Evolutionary conservation across 2,329 filamentous ascomycete species (phyloP).

Genomic region (Fusarium protoensiforme): DNA sequence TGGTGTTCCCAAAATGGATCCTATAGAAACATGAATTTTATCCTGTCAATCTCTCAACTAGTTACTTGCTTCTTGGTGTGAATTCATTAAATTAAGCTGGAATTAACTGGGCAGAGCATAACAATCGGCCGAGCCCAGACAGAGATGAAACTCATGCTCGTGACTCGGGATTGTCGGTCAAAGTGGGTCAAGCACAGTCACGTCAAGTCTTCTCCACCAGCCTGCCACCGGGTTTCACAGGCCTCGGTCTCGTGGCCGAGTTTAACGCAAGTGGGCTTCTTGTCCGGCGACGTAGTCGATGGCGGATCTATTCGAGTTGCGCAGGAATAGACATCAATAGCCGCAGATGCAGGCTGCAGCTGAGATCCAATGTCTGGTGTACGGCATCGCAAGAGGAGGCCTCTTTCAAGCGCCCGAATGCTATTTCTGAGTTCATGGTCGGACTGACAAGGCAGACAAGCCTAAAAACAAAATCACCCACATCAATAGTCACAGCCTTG

Average conservation of each 20-base stretch:
- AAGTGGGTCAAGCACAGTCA: conserved; percentile 19
- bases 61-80: not conserved
- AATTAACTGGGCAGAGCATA: not conserved
- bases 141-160: conserved; percentile 11
- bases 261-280: not conserved
- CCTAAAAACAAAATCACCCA: conserved; percentile 3
- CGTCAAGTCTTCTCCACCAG: conserved; percentile 10
- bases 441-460: conserved; percentile 36
- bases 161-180: conserved; percentile 10
- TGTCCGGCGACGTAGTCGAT: not conserved
- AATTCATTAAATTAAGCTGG: not conserved
- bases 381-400: conserved; percentile 27
- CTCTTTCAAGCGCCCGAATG: conserved; percentile 25
- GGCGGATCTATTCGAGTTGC: not conserved
- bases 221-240: not conserved
- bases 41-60: not conserved
- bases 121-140: conserved; percentile 2
- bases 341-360: not conserved
- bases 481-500: conserved; percentile 33
- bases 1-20: conserved; percentile 29
- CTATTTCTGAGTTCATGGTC: conserved; percentile 4
- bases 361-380: not conserved
- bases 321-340: not conserved
- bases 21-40: conserved; percentile 34
- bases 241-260: not conserved